Evolutionary conservation across 257 asterid genomes (phyloP).

Genomic region (Cruciata laevipes): DNA sequence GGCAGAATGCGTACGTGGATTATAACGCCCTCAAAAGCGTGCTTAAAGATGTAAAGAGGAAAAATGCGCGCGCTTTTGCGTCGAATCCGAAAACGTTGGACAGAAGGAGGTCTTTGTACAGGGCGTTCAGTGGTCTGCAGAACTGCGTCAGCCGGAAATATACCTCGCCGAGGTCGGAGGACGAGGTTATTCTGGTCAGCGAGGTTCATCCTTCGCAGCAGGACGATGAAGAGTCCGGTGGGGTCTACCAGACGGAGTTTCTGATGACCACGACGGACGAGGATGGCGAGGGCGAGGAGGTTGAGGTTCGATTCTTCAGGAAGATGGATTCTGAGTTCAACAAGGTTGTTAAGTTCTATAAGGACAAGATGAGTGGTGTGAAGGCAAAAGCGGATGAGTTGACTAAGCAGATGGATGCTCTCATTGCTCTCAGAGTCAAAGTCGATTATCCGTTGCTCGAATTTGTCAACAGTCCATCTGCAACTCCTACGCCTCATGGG

Average conservation of each 20-base stretch:
- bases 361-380: conserved; percentile 40
- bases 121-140: conserved; percentile 75
- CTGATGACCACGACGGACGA: conserved; percentile 50
- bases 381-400: conserved; percentile 48
- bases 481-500: conserved; percentile 34
- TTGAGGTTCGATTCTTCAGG: conserved; percentile 51
- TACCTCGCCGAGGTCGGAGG: conserved; percentile 33
- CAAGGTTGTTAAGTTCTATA: conserved; percentile 52
- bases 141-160: conserved; percentile 11
- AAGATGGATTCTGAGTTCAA: conserved; percentile 64
- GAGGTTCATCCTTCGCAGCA: conserved; percentile 18
- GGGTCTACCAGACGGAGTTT: conserved; percentile 53
- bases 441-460: conserved; percentile 44
- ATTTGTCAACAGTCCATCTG: background rate
- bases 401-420: conserved; percentile 78
- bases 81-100: conserved; percentile 24
- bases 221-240: conserved; percentile 30
- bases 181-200: conserved; percentile 58
- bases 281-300: conserved; percentile 57
- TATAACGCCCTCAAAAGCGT: conserved; percentile 42
- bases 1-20: conserved; percentile 75
- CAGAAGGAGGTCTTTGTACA: conserved; percentile 56
- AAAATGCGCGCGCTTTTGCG: conserved; percentile 15
- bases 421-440: conserved; percentile 59
- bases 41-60: conserved; percentile 36